Base-by-base conservation (phyloP, 768 basidiomycete species). In the Botryobasidium botryosum region DNA sequence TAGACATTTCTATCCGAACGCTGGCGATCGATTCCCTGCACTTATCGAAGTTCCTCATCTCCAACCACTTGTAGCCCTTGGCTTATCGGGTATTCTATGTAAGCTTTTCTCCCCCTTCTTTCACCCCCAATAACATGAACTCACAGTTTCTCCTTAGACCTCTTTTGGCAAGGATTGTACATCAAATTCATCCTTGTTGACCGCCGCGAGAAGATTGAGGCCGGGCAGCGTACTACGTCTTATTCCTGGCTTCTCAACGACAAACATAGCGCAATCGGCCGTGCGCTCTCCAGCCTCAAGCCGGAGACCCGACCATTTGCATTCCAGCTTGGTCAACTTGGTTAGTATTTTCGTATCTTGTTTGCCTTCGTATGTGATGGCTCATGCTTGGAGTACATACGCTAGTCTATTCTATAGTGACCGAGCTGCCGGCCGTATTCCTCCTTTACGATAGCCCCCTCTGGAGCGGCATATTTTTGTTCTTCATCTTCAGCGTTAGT, bases 161-260 rank as follows among this genome's bases (percentile, higher is more conserved):
- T 85, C 28, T 69, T 84, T 27, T 97, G 92, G 92, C 92, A 97
- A 65, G 56, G 79, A 25, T 61, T 88, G 24, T 97, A 97, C 56
- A 96, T 86, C 81, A 92, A 94, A 76, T 86, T 92, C 59, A 74
- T 97, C 40, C 71, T 92, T 33, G 70, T 92, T 48, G 80, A 92
- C 50, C 79, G 88, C 23, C 77, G 80, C 44, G 74, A 70, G 31
- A 94, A 96, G 66, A 87, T 97, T 49, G 73, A 78, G 53, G 90
- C 90, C 5, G 90, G 91, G 1, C 76, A 90, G 58, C 72, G 92
- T 10, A 80, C 83, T 8, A 96, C 90, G 2, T 87, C 83, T 1
- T 83, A 96, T 60, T 78, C 82, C 1, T 96, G 65, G 57, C 71
- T 96, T 44, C 68, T 94, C 21, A 87, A 86, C 48, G 80, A 90